A percentile compares a stretch with the other conserved stretches of the same genome.
Evolutionary conservation across 768 basidiomycete genomes (phyloP).

Genomic region (Tephrocybe sp.): DNA sequence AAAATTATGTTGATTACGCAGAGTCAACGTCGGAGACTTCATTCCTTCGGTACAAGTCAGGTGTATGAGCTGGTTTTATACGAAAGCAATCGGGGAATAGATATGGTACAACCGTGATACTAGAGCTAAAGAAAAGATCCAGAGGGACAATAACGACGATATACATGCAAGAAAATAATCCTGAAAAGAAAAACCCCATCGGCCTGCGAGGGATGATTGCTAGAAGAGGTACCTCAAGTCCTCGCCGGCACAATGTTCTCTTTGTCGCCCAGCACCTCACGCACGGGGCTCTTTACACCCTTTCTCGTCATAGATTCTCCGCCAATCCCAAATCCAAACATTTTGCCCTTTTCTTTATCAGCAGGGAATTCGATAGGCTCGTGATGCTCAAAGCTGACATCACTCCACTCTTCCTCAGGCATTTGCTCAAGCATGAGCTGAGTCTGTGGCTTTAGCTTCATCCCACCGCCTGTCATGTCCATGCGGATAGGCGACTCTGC

Average conservation of each 20-base stretch:
- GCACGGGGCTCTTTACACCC: conserved; percentile 21
- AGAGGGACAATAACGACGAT: too few species aligned
- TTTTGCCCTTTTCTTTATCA: conserved; percentile 15
- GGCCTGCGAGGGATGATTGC: conserved; percentile 5
- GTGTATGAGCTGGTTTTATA: too few species aligned
- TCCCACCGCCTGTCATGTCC: conserved; percentile 25
- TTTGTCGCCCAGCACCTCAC: conserved; percentile 49
- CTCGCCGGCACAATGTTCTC: conserved; percentile 42
- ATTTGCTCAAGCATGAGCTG: conserved; percentile 60
- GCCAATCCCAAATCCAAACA: conserved; percentile 10
- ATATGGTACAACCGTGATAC: too few species aligned
- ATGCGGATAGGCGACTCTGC: conserved; percentile 53
- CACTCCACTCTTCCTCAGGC: conserved; percentile 53
- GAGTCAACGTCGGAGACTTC: too few species aligned
- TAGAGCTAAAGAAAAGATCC: too few species aligned
- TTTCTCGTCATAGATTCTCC: conserved; percentile 14
- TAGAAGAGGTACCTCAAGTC: conserved; percentile 4
- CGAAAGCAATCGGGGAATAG: too few species aligned
- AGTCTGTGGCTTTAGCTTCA: conserved; percentile 29
- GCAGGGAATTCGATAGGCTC: conserved; percentile 5
- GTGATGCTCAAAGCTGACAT: conserved; percentile 55
- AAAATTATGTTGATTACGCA: too few species aligned
- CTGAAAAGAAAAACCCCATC: neutral
- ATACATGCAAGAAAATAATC: neutral
- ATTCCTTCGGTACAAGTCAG: too few species aligned